Conservation (phyloP, 495 filamentous ascomycete genomes). For the Pseudomonodictys pantanalensis region DNA sequence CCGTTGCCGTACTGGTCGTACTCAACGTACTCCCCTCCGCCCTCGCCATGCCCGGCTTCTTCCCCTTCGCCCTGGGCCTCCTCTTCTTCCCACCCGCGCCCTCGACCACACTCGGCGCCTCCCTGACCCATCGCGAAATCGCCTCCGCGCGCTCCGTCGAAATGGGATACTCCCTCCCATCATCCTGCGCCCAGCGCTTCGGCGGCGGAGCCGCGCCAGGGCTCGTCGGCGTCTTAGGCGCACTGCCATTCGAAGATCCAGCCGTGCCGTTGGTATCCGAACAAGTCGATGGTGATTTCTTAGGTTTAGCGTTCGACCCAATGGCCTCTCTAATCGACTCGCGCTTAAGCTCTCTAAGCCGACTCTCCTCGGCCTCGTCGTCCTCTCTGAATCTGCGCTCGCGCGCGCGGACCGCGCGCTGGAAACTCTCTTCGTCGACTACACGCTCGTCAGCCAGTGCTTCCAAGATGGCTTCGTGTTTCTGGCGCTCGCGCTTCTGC, state of each 20-base stretch:
- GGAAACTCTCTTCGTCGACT: constrained; percentile 61
- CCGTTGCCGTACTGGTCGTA: no score
- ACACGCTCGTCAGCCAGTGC: constrained; percentile 63
- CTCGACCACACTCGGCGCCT: constrained; percentile 49
- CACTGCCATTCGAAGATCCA: neutral
- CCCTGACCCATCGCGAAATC: constrained; percentile 66
- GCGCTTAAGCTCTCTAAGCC: no score
- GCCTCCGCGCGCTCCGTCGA: constrained; percentile 64
- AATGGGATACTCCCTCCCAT: constrained; percentile 66
- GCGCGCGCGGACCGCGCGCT: constrained; percentile 57
- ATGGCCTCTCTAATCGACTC: no score
- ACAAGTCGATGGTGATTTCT: neutral
- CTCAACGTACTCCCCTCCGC: no score
- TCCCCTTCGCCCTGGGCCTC: constrained; percentile 25
- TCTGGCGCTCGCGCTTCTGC: constrained; percentile 54
- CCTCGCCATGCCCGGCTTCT: constrained; percentile 12
- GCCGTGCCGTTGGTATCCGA: neutral
- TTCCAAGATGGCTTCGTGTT: constrained; percentile 63
- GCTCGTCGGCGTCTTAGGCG: constrained; percentile 6
- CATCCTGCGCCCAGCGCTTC: constrained; percentile 63
- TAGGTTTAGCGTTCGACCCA: no score
- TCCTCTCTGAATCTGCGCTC: constrained; percentile 55
- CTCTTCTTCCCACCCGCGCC: constrained; percentile 37
- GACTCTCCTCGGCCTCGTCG: constrained; percentile 37
- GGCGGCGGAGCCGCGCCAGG: constrained; percentile 34